phyloP scores from a whole-genome alignment of 2,329 filamentous ascomycete species.

The Passalora sequoiae region DNA sequence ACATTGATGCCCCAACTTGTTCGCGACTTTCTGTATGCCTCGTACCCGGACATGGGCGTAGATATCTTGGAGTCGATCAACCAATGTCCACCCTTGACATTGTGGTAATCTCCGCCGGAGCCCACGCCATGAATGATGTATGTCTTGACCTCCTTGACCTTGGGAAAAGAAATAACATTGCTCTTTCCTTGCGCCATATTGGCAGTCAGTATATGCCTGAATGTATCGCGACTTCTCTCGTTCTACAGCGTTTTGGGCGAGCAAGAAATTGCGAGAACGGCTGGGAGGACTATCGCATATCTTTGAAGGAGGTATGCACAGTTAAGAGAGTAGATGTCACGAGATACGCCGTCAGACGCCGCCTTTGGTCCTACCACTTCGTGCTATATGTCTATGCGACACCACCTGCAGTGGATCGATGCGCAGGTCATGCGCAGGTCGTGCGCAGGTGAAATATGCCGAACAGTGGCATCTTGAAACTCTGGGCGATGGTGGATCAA shows the following conservation, averaged over 20 bases:
- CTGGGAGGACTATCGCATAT: too few relatives aligned
- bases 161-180: constrained; percentile 58
- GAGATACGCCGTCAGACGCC: too few relatives aligned
- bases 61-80: constrained; percentile 88
- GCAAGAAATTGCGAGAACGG: too few relatives aligned
- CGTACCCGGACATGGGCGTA: constrained; percentile 85
- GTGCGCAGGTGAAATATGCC: constrained; percentile 9
- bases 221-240: too few relatives aligned
- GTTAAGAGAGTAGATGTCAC: too few relatives aligned
- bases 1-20: constrained; percentile 97
- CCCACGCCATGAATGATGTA: constrained; percentile 63
- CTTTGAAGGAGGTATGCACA: too few relatives aligned
- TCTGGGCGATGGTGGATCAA: constrained; percentile 1
- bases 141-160: constrained; percentile 69
- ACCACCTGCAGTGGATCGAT: too few relatives aligned
- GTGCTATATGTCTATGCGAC: too few relatives aligned
- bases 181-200: constrained; percentile 26
- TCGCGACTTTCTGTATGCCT: constrained; percentile 78
- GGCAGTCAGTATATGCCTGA: constrained; percentile 1
- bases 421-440: constrained; percentile 3
- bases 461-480: constrained; percentile 4
- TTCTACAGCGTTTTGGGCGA: too few relatives aligned
- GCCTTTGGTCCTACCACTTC: constrained; percentile 6
- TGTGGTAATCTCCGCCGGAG: constrained; percentile 79
- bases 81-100: constrained; percentile 72